Base-by-base conservation (phyloP, 345 rosid species). In the Moricandia arvensis region DNA sequence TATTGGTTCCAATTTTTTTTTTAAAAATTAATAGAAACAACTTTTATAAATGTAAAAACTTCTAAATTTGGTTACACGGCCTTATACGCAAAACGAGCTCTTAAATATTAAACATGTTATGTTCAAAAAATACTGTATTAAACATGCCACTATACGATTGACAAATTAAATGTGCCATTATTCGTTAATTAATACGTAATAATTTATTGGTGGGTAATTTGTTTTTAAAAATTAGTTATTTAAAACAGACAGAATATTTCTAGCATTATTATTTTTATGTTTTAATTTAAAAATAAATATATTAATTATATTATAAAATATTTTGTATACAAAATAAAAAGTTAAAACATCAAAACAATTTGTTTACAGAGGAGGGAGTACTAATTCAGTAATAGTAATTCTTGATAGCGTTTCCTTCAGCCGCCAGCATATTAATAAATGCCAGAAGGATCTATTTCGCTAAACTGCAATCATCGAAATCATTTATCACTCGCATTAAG, bases 361-460 rank as follows among this genome's bases (percentile, higher is more conserved):
- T n/a, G n/a, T n/a, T n/a, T n/a, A n/a, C n/a, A n/a, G n/a, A n/a
- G n/a, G n/a, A n/a, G n/a, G n/a, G n/a, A n/a, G n/a, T n/a, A 41
- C 49, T 2, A 24, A 57, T 57, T 3, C 5, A 24, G 7, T 0
- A 18, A 5, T 53, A 11, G 1, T 55, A 5, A n/a, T n/a, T 21
- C 0, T 0, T 7, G 6, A 5, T 29, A 12, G 18, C 8, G 10
- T 12, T 58, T 27, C 3, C 10, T 27, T 13, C 17, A 58, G 35
- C 62, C 62, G 77, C 71, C 77, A 65, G 58, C 10, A 27, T 73
- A 29, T 55, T 58, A 21, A 59, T 45, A n/a, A n/a, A 31, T 47
- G 61, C 30, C 54, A 45, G 61, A 66, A 2, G 60, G 79, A 71
- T 67, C 79, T 59, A 59, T 75, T 9, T 21, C 8, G 21, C 37